Percentiles rank a stretch among this genome's conserved stretches.
Evolutionary conservation across 1,139 yeast species (phyloP).

Genomic region (Suhomyces terraborum): DNA sequence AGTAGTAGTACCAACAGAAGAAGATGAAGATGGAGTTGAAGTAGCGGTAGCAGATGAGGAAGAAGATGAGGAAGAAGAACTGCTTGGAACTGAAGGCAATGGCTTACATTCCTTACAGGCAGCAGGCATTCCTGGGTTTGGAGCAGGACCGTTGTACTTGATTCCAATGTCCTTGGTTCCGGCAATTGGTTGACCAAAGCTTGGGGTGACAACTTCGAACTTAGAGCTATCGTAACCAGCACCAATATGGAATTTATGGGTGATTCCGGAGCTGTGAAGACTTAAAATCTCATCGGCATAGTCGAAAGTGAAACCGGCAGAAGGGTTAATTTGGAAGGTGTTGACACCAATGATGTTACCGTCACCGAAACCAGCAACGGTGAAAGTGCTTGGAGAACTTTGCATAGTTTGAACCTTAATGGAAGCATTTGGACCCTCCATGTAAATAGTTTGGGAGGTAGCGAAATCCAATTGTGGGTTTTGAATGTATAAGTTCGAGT

Average conservation of each 20-base stretch:
- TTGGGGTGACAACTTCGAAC: constrained; percentile 19
- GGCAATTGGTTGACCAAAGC: constrained; percentile 16
- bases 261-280: constrained; percentile 9
- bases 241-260: constrained; percentile 23
- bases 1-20: too few relatives aligned
- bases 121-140: constrained; percentile 21
- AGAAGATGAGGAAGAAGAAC: constrained; percentile 4
- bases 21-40: constrained; percentile 3
- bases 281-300: constrained; percentile 19
- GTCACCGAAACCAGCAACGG: constrained; percentile 35
- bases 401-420: constrained; percentile 24
- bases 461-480: constrained; percentile 21
- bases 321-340: constrained; percentile 12
- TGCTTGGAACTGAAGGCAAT: constrained; percentile 4
- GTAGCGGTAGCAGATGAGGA: constrained; percentile 1
- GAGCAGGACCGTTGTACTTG: constrained; percentile 21
- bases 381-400: constrained; percentile 23
- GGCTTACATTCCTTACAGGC: constrained; percentile 16
- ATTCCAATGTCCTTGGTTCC: constrained; percentile 19
- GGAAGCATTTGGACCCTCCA: constrained; percentile 23
- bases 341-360: constrained; percentile 31
- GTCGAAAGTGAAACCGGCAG: constrained; percentile 7
- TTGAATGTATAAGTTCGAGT: constrained; percentile 25
- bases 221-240: constrained; percentile 21
- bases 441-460: constrained; percentile 26